Conservation (phyloP, 108 stramenopile species). For the Fragilariopsis cylindrus region DNA sequence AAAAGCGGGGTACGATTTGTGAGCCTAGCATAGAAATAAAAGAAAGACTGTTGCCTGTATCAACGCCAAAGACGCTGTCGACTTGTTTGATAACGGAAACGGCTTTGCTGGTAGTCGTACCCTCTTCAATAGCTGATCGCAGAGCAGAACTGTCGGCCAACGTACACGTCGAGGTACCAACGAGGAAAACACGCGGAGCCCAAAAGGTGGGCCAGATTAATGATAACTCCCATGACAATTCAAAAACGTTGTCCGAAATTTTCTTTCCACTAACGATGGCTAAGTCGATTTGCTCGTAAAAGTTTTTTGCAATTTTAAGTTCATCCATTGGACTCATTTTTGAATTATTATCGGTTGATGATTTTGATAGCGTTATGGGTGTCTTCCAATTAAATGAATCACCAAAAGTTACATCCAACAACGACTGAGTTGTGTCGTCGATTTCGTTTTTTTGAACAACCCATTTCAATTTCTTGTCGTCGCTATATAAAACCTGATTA, state of each 20-base stretch:
- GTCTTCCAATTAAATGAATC: constrained; percentile 52
- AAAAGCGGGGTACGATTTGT: constrained; percentile 76
- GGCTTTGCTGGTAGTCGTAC: constrained; percentile 14
- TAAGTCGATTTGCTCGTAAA: constrained; percentile 70
- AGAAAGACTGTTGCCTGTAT: constrained; percentile 36
- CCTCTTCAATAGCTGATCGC: constrained; percentile 8
- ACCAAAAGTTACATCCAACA: constrained; percentile 25
- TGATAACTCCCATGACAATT: constrained; percentile 73
- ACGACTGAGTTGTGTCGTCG: constrained; percentile 13
- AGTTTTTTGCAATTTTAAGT: constrained; percentile 49
- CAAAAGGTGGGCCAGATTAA: constrained; percentile 79
- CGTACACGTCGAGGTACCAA: constrained; percentile 55
- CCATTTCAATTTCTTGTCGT: constrained; percentile 1
- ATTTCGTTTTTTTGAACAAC: not conserved
- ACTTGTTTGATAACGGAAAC: constrained; percentile 49
- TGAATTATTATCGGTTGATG: not conserved
- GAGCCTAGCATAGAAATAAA: constrained; percentile 40
- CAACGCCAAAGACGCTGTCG: constrained; percentile 49
- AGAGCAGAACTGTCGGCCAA: constrained; percentile 1
- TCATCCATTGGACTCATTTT: constrained; percentile 47
- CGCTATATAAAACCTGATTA: constrained; percentile 52
- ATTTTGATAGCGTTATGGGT: constrained; percentile 36
- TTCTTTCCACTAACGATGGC: constrained; percentile 62
- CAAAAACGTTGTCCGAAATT: constrained; percentile 25
- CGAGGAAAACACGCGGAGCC: constrained; percentile 67